phyloP scores from a whole-genome alignment of 495 filamentous ascomycete genomes.

The Penicillium cinerascens region DNA sequence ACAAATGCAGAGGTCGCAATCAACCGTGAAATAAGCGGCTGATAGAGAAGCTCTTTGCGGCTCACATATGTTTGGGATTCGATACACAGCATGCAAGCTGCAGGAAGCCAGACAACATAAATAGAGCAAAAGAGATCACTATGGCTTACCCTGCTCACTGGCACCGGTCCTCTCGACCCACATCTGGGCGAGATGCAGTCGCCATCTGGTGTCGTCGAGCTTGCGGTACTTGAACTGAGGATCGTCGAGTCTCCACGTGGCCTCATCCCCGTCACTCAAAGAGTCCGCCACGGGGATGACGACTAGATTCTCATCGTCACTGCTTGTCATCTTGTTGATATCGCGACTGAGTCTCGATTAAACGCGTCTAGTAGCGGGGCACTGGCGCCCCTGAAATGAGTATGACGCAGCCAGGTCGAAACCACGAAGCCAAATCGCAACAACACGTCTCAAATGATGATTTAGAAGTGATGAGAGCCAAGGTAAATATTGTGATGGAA shows the following conservation, averaged over 20 bases:
- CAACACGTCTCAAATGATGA: neutral
- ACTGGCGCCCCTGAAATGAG: neutral
- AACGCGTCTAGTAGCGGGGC: neutral
- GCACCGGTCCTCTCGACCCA: slow-evolving; percentile 37
- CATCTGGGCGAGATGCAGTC: slow-evolving; percentile 30
- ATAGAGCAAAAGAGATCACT: neutral
- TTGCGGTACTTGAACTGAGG: slow-evolving; percentile 8
- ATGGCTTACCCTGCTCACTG: slow-evolving; percentile 30
- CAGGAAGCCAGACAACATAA: neutral
- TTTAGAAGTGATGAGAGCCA: neutral
- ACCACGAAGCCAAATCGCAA: neutral
- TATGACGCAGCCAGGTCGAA: neutral
- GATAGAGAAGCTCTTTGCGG: neutral
- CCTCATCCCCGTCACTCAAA: slow-evolving; percentile 33
- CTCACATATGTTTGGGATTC: neutral
- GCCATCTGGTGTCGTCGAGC: slow-evolving; percentile 26
- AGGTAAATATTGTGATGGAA: neutral
- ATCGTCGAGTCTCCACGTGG: slow-evolving; percentile 31
- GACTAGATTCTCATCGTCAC: slow-evolving; percentile 18
- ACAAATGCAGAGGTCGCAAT: neutral
- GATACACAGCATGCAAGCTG: neutral
- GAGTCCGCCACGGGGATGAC: slow-evolving; percentile 28
- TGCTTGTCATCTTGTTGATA: slow-evolving; percentile 4
- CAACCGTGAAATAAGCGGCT: too few species aligned
- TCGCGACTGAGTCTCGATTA: neutral